Evolutionary conservation across 495 filamentous ascomycete species (phyloP).

Genomic region (Friedmanniomyces simplex): DNA sequence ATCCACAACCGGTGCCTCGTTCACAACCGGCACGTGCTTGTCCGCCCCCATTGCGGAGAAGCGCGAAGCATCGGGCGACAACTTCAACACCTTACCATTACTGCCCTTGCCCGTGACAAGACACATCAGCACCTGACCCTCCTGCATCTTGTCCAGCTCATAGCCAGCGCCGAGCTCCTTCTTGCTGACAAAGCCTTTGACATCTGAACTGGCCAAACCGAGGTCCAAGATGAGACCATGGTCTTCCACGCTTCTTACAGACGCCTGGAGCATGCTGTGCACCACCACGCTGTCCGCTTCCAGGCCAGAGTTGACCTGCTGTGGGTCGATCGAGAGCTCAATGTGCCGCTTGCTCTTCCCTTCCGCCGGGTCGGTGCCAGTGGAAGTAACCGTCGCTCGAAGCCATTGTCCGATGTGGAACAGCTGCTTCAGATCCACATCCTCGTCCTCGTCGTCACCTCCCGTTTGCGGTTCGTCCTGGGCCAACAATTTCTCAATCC

Average conservation of each 20-base stretch:
- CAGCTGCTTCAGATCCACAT: constrained; percentile 57
- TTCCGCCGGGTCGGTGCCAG: constrained; percentile 43
- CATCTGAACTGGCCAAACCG: constrained; percentile 52
- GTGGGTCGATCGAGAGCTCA: constrained; percentile 71
- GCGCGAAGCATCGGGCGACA: constrained; percentile 54
- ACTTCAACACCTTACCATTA: constrained; percentile 73
- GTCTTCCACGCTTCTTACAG: constrained; percentile 82
- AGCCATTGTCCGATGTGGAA: constrained; percentile 85
- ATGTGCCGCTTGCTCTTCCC: constrained; percentile 66
- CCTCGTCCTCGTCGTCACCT: constrained; percentile 32
- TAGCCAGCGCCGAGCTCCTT: constrained; percentile 60
- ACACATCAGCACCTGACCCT: constrained; percentile 76
- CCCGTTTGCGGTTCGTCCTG: constrained; percentile 45
- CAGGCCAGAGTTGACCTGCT: constrained; percentile 63
- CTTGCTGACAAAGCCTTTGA: constrained; percentile 80
- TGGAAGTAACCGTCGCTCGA: constrained; percentile 72
- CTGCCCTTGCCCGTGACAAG: constrained; percentile 63
- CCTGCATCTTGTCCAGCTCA: constrained; percentile 52
- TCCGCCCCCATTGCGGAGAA: constrained; percentile 5
- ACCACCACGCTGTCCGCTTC: constrained; percentile 55
- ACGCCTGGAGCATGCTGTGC: constrained; percentile 71
- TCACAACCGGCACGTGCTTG: constrained; percentile 38
- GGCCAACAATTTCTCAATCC: constrained; percentile 52
- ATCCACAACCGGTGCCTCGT: constrained; percentile 72
- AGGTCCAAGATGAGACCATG: constrained; percentile 93